phyloP scores from a whole-genome alignment of 306 rosid genomes.

The Quercus wislizeni region DNA sequence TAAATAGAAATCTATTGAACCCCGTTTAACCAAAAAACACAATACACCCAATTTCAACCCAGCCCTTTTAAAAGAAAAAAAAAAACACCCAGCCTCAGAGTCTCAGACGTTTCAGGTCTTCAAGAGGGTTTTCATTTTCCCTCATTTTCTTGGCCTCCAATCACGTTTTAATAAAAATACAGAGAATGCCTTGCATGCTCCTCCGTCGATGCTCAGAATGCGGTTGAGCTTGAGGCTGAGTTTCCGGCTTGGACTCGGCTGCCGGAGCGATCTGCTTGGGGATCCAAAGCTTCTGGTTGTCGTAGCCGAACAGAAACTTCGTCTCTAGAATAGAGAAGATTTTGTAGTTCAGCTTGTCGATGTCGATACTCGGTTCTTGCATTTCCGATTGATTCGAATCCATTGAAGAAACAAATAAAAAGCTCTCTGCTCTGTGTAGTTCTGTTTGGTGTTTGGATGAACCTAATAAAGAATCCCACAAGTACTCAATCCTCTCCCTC shows the following conservation, averaged over 20 bases:
- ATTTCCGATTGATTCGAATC: constrained; percentile 55
- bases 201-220: constrained; percentile 89
- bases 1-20: too few relatives aligned
- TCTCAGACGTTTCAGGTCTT: too few relatives aligned
- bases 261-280: constrained; percentile 65
- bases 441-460: not conserved
- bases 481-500: too few relatives aligned
- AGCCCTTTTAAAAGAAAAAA: too few relatives aligned
- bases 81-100: too few relatives aligned
- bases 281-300: constrained; percentile 89
- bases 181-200: constrained; percentile 85
- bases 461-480: not conserved
- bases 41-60: too few relatives aligned
- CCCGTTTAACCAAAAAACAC: too few relatives aligned
- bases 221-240: constrained; percentile 16
- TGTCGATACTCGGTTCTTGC: constrained; percentile 96
- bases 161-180: too few relatives aligned
- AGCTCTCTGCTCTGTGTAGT: not conserved
- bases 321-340: constrained; percentile 93
- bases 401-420: constrained; percentile 22
- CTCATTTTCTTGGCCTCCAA: too few relatives aligned
- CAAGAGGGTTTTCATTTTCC: too few relatives aligned
- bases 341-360: constrained; percentile 95
- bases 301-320: constrained; percentile 94
- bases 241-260: constrained; percentile 37